Base-by-base conservation (phyloP, 1,284 basidiomycete genomes). In the Boletus sp. region DNA sequence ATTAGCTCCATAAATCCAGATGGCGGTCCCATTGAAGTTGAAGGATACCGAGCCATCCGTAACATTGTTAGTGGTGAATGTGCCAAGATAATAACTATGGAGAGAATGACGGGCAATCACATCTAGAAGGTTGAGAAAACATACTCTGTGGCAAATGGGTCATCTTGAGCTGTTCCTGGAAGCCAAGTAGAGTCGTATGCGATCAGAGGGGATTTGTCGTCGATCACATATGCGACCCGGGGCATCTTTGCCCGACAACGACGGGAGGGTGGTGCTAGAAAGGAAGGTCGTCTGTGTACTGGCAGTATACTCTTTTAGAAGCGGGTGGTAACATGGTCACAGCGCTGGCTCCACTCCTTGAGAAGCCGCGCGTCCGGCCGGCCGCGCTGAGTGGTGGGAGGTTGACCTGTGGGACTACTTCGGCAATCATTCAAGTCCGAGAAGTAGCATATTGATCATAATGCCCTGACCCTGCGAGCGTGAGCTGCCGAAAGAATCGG, bases 11-110 rank as follows among this genome's bases (percentile, higher is more conserved):
- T 71, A 77, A 21, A 79, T 61, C 66, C 67, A 74, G 44, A 79
- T 40, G n/a, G 64, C 63, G 9, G 71, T 76, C 9, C 78, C 78
- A 30, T 73, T 79, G 67, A 79, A 80, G 40, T 55, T 64, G 58
- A 80, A 71, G 0, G 68, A 65, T 6, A 64, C 71, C 2, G 53
- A 58, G 4, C 76, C 72, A 21, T 62, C 63, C 21, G 69, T 67
- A 3, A 64, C 63, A 35, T 69, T 72, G 28, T 73, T 74, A n/a
- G 51, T 65, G 13, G 70, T 72, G 37, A 69, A 76, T n/a, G 78
- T 76, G 13, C 64, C 64, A 2, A 65, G 61, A 40, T 70, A 76
- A 37, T 76, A 77, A 51, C 75, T 76, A 51, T 27, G 19, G 40
- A 37, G 10, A 21, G 19, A 31, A 51, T 64, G 19, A 56, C 52